A percentile compares a stretch with the other conserved stretches of the same genome.
Evolutionary conservation across 768 basidiomycete species (phyloP).

Genomic region (Russula virescens): DNA sequence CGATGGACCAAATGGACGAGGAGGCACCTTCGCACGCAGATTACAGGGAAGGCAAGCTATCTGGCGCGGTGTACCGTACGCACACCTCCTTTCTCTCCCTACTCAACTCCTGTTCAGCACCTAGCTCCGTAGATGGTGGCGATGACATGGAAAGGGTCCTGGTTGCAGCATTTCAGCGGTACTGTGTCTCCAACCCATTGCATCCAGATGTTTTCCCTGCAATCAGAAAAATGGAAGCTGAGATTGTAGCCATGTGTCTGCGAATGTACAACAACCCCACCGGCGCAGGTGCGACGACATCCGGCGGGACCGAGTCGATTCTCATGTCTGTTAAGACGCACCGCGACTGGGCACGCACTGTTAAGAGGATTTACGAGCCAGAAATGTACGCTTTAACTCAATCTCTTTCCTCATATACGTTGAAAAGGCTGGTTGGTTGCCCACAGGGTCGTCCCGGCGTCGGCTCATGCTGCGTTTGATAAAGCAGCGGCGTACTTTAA

Average conservation of each 20-base stretch:
- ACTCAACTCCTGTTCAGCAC: not conserved
- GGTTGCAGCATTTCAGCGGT: conserved; percentile 72
- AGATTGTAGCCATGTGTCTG: conserved; percentile 84
- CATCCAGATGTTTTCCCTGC: conserved; percentile 94
- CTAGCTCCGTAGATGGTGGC: conserved; percentile 59
- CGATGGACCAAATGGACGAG: conserved; percentile 77
- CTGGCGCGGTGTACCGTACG: conserved; percentile 84
- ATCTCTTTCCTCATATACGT: not conserved
- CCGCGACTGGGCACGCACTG: conserved; percentile 81
- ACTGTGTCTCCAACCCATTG: conserved; percentile 82
- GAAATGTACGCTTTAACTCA: conserved; percentile 64
- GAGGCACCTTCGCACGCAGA: conserved; percentile 42
- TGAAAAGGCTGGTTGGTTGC: conserved; percentile 2
- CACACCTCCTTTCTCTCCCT: conserved; percentile 12
- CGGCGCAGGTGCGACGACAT: conserved; percentile 89
- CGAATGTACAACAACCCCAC: conserved; percentile 77
- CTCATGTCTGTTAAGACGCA: conserved; percentile 94
- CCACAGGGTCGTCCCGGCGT: conserved; percentile 69
- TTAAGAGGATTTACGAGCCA: conserved; percentile 84
- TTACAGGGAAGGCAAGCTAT: conserved; percentile 70
- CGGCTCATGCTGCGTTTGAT: conserved; percentile 92
- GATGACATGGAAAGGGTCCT: conserved; percentile 75
- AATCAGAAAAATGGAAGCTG: conserved; percentile 94
- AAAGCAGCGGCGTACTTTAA: conserved; percentile 86
- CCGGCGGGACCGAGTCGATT: conserved; percentile 94